A percentile compares a stretch with the other conserved stretches of the same genome.
Evolutionary conservation across 2,329 filamentous ascomycete species (phyloP).

Genomic region (Pyrenophora seminiperda): DNA sequence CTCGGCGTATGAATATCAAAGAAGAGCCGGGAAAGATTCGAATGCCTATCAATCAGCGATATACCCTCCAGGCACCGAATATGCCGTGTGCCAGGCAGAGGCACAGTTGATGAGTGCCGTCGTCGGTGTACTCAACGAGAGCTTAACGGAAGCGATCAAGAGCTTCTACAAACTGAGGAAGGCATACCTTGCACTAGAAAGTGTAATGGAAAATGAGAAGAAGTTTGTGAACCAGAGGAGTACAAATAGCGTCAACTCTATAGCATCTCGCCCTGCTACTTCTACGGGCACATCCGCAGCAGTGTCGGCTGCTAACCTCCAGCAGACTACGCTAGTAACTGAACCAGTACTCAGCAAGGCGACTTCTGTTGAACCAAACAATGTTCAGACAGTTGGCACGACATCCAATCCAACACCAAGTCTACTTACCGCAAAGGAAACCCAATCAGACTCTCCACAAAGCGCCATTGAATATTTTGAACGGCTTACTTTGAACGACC

Average conservation of each 20-base stretch:
- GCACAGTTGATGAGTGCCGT: slow-evolving; percentile 89
- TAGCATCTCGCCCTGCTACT: slow-evolving; percentile 19
- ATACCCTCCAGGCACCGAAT: slow-evolving; percentile 86
- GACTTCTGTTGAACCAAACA: slow-evolving; percentile 32
- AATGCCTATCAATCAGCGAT: slow-evolving; percentile 64
- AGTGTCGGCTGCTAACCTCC: slow-evolving; percentile 26
- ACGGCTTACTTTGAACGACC: slow-evolving; percentile 35
- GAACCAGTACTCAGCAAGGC: slow-evolving; percentile 12
- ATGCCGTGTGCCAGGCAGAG: slow-evolving; percentile 80
- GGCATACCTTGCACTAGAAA: slow-evolving; percentile 81
- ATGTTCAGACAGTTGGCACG: slow-evolving; percentile 25
- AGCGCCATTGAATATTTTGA: slow-evolving; percentile 39
- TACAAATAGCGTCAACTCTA: slow-evolving; percentile 37
- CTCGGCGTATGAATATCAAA: slow-evolving; percentile 75
- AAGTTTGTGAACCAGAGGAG: slow-evolving; percentile 56
- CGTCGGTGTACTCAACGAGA: slow-evolving; percentile 88
- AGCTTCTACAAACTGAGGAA: slow-evolving; percentile 93
- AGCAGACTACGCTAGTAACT: slow-evolving; percentile 11
- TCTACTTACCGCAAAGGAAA: slow-evolving; percentile 25
- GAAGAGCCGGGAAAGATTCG: slow-evolving; percentile 70
- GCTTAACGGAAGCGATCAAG: slow-evolving; percentile 84
- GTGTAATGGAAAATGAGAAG: slow-evolving; percentile 75
- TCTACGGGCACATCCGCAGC: slow-evolving; percentile 15
- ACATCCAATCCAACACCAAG: slow-evolving; percentile 34
- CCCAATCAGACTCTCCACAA: slow-evolving; percentile 28